Conservation (phyloP, 768 basidiomycete species). For the Suillus subaureus region DNA sequence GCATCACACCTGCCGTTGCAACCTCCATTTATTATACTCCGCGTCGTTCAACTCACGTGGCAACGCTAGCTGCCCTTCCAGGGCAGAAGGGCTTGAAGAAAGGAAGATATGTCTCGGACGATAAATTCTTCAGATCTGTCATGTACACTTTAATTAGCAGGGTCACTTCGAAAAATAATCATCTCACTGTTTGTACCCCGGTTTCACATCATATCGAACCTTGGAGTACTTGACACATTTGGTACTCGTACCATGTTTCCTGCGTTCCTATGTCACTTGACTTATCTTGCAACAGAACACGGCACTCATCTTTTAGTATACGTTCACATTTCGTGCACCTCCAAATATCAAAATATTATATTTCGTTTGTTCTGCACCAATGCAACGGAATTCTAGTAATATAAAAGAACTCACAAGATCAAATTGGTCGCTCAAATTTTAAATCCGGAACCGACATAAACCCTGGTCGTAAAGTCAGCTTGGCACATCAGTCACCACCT, state of each 20-base stretch:
- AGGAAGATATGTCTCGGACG: not conserved
- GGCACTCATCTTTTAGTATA: not conserved
- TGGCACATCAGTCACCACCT: not conserved
- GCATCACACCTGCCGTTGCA: constrained; percentile 8
- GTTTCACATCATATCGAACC: not conserved
- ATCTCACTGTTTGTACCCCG: constrained; percentile 3
- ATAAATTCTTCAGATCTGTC: not conserved
- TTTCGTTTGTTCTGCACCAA: no score
- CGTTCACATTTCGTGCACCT: not conserved
- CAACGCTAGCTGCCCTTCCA: not conserved
- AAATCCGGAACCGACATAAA: not conserved
- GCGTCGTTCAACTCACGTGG: not conserved
- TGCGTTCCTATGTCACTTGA: not conserved
- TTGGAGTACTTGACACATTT: not conserved
- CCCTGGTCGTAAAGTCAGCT: not conserved
- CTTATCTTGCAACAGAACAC: not conserved
- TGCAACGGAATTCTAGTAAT: not conserved
- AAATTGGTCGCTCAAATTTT: not conserved
- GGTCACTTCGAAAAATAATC: constrained; percentile 2
- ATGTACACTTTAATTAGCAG: not conserved
- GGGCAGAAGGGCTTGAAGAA: not conserved
- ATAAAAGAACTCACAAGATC: constrained; percentile 1
- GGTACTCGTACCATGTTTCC: not conserved
- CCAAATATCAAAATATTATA: not conserved
- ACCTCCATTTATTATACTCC: not conserved